Percentiles rank a stretch among this genome's conserved stretches.
phyloP scores from a whole-genome alignment of 116 monocot species.

The Cymodocea nodosa region DNA sequence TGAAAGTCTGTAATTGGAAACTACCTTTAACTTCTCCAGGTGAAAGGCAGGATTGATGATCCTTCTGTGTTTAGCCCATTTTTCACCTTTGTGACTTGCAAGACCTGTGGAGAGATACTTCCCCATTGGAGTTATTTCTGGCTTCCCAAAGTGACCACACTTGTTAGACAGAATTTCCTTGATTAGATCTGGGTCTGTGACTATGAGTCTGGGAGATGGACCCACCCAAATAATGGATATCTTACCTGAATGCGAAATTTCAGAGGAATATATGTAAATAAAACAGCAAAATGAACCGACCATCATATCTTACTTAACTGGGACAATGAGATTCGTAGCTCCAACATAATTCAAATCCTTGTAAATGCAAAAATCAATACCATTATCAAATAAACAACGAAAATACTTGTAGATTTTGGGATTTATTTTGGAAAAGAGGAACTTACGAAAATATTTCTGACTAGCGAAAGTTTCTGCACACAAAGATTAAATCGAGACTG shows the following conservation, averaged over 20 bases:
- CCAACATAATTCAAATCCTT: no score
- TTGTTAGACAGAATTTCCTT: constrained; percentile 24
- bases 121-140: neutral
- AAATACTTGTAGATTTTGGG: no score
- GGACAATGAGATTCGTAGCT: no score
- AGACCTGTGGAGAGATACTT: constrained; percentile 12
- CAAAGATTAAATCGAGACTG: no score
- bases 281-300: no score
- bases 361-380: no score
- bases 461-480: no score
- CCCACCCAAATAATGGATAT: constrained; percentile 25
- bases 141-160: constrained; percentile 20
- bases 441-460: no score
- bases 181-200: constrained; percentile 18
- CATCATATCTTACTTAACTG: no score
- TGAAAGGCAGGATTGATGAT: constrained; percentile 48
- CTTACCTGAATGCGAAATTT: constrained; percentile 4
- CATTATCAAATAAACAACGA: no score
- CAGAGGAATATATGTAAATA: no score
- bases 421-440: no score
- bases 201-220: constrained; percentile 14
- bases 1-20: neutral
- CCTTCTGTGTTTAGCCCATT: constrained; percentile 36
- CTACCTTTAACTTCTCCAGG: constrained; percentile 39
- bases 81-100: constrained; percentile 13